Evolutionary conservation across 2,329 filamentous ascomycete species (phyloP).

Genomic region (Colletotrichum destructivum): DNA sequence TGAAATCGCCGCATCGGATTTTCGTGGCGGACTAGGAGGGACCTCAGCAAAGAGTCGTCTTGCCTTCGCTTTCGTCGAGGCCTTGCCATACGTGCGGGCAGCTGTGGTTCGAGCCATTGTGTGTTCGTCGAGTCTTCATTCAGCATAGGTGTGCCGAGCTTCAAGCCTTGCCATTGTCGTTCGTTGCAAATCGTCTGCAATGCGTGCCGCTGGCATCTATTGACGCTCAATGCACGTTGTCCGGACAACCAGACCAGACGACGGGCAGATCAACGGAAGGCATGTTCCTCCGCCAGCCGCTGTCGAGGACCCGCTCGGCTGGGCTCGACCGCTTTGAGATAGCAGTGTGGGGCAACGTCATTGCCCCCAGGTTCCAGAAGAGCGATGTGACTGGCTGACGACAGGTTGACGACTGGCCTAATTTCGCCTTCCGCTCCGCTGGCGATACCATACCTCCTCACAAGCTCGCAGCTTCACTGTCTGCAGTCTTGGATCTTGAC

Average conservation of each 20-base stretch:
- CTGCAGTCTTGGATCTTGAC: slow-evolving; percentile 40
- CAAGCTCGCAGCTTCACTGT: slow-evolving; percentile 41
- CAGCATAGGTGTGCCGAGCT: neutral
- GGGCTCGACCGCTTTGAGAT: slow-evolving; percentile 34
- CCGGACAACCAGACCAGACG: slow-evolving; percentile 15
- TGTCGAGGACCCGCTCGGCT: slow-evolving; percentile 6
- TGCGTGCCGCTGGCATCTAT: slow-evolving; percentile 32
- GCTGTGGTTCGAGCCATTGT: slow-evolving; percentile 63
- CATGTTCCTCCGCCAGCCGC: slow-evolving; percentile 23
- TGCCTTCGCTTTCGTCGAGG: slow-evolving; percentile 61
- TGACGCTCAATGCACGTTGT: slow-evolving; percentile 33
- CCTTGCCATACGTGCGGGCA: slow-evolving; percentile 67
- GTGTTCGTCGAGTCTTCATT: slow-evolving; percentile 1
- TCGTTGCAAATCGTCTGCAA: neutral
- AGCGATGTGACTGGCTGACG: slow-evolving; percentile 38
- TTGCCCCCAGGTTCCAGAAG: slow-evolving; percentile 39
- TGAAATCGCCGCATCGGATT: slow-evolving; percentile 33
- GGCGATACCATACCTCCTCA: slow-evolving; percentile 39
- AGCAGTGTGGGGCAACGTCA: slow-evolving; percentile 30
- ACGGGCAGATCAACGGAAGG: neutral
- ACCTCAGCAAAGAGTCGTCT: slow-evolving; percentile 67
- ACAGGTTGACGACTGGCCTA: slow-evolving; percentile 38
- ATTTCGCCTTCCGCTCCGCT: slow-evolving; percentile 37
- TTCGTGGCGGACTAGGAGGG: slow-evolving; percentile 64
- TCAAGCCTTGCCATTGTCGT: neutral